A percentile compares a stretch with the other conserved stretches of the same genome.
Evolutionary conservation across 495 filamentous ascomycete species (phyloP).

Genomic region (Lentithecium fluviatile): DNA sequence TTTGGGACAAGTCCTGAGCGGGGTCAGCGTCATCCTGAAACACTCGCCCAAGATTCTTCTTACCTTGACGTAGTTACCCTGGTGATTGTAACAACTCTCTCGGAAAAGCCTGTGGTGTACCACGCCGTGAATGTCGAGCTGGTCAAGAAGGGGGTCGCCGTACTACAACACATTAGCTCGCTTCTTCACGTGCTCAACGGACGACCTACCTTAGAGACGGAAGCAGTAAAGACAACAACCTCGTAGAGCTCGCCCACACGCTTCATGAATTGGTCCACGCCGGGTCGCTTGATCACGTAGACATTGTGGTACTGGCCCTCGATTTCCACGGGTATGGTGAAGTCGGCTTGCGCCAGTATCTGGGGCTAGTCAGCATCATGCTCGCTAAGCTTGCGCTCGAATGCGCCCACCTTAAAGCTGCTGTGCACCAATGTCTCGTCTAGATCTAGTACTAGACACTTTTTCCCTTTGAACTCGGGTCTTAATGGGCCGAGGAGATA

Average conservation of each 20-base stretch:
- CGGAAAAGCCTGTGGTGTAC: slow-evolving; percentile 96
- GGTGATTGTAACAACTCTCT: slow-evolving; percentile 98
- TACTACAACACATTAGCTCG: slow-evolving; percentile 58
- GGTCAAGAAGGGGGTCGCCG: slow-evolving; percentile 92
- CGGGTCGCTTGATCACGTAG: slow-evolving; percentile 97
- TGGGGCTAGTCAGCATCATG: slow-evolving; percentile 45
- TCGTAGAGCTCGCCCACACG: slow-evolving; percentile 96
- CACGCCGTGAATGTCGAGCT: slow-evolving; percentile 94
- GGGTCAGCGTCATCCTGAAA: slow-evolving; percentile 1
- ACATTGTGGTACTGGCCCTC: slow-evolving; percentile 99
- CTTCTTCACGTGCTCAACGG: not conserved
- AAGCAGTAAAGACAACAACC: slow-evolving; percentile 97
- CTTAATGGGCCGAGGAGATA: slow-evolving; percentile 77
- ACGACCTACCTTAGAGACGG: slow-evolving; percentile 84
- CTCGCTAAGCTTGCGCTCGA: not conserved
- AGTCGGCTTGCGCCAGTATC: slow-evolving; percentile 97
- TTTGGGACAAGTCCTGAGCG: slow-evolving; percentile 79
- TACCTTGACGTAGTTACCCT: slow-evolving; percentile 97
- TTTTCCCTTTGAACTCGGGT: slow-evolving; percentile 76
- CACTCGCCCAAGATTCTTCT: slow-evolving; percentile 26
- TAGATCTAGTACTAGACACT: slow-evolving; percentile 92
- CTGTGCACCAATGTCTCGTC: slow-evolving; percentile 99
- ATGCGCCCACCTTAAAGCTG: slow-evolving; percentile 82
- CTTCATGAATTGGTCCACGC: slow-evolving; percentile 98
- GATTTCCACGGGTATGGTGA: slow-evolving; percentile 98